Evolutionary conservation across 352 stramenopile species (phyloP).

Genomic region (Blastocystis sp.): DNA sequence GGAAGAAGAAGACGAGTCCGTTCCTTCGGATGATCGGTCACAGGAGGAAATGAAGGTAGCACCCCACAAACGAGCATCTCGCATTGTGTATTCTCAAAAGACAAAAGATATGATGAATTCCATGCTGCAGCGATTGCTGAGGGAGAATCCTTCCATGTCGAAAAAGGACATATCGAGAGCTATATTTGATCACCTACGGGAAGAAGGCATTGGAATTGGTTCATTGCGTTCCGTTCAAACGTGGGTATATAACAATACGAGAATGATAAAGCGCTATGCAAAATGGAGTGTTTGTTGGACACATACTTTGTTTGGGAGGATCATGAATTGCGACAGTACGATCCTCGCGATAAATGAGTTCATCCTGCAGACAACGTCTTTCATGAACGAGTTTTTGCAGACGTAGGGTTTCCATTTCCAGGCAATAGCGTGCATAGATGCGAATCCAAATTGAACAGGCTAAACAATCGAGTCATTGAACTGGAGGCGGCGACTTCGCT

Average conservation of each 20-base stretch:
- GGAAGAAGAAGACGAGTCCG: too few species aligned
- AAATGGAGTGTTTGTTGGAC: not conserved
- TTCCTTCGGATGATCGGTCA: too few species aligned
- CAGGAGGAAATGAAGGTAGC: too few species aligned
- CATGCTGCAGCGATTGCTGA: not conserved
- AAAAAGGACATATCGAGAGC: not conserved
- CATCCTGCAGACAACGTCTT: not conserved
- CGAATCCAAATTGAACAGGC: conserved; percentile 23
- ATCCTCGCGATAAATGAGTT: conserved; percentile 31
- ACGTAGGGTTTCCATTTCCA: not conserved
- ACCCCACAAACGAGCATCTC: not conserved
- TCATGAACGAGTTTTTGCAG: conserved; percentile 11
- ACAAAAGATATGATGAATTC: not conserved
- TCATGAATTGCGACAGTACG: not conserved
- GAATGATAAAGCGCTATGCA: not conserved
- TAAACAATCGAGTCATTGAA: conserved; percentile 34
- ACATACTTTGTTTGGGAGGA: not conserved
- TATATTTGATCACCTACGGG: not conserved
- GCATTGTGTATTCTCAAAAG: not conserved
- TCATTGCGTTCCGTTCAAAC: not conserved
- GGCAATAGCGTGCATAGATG: not conserved
- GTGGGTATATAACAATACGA: not conserved
- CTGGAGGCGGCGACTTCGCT: conserved; percentile 4
- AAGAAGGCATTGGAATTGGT: not conserved
- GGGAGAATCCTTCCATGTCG: not conserved